Base-by-base conservation (phyloP, 371 early-diverging fungal species). In the Actinomucor elegans region DNA sequence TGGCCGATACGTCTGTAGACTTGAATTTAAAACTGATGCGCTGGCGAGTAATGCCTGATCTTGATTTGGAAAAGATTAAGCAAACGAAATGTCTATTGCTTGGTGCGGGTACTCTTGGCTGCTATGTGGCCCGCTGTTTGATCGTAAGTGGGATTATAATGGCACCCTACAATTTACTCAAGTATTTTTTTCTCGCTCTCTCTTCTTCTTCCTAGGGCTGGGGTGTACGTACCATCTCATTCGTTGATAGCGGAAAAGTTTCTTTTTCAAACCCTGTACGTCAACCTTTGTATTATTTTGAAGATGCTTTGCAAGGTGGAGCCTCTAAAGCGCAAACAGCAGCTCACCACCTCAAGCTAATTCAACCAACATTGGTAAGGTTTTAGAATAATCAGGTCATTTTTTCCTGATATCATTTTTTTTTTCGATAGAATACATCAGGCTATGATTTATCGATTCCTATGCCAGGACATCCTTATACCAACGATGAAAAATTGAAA, bases 21-120 rank as follows among this genome's bases (percentile, higher is more conserved):
- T 72, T 98, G 31, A 98, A 98, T 63, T 72, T 97, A 52, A 93
- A 94, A 62, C 78, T 98, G 48, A 98, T 98, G 97, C 80, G 92
- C 24, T 98, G 98, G 98, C 77, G 97, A 15, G 69, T 94, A 29
- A 72, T 93, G 37, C 97, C 97, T 14, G 77, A 81, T 2, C 67
- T 98, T 35, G 79, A 94, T 37, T 79, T 98, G 36, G 94, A 91
- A 46, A 84, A 80, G 45, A 83, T 96, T 15, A 77, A 85, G 15
- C 65, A 64, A 20, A 83, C 88, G 9, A 88, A 88, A 45, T 93
- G 90, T 54, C 73, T 98, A 42, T 73, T 98, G 29, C 70, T 97
- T 4, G 98, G 98, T 12, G 90, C 94, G 1, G 98, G 98, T n/a
- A 98, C 98, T 5, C 77, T 98, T 20, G 98, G 98, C 1, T 93